Conservation (phyloP, 495 filamentous ascomycete species). For the Penicillium silybi region DNA sequence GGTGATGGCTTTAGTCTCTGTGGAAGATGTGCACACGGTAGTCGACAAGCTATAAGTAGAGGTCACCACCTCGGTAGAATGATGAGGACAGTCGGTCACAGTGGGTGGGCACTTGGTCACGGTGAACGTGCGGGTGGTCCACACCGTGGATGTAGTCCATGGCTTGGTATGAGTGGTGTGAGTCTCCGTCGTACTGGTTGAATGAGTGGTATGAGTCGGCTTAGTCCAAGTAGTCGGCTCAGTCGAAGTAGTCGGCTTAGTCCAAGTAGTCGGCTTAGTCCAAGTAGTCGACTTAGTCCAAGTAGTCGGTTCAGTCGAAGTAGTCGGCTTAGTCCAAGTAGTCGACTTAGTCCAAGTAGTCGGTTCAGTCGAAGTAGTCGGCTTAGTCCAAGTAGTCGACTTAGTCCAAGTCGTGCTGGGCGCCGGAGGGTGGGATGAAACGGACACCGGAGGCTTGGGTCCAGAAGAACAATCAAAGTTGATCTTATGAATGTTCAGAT, state of each 20-base stretch:
- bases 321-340: too few species aligned
- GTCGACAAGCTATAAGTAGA: constrained; percentile 52
- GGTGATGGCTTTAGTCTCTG: constrained; percentile 18
- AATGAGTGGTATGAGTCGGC: not conserved
- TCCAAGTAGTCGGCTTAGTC: too few species aligned
- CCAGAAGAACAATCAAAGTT: constrained; percentile 71
- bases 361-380: too few species aligned
- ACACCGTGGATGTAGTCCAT: constrained; percentile 53
- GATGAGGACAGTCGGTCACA: constrained; percentile 55
- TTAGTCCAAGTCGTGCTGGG: not conserved
- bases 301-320: too few species aligned
- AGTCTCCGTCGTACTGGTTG: not conserved
- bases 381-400: too few species aligned
- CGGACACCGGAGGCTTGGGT: not conserved
- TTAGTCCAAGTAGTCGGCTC: too few species aligned
- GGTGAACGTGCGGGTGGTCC: constrained; percentile 51
- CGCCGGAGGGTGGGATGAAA: not conserved
- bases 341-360: too few species aligned
- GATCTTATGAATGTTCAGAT: constrained; percentile 68
- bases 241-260: too few species aligned
- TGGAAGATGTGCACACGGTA: constrained; percentile 50
- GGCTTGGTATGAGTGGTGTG: not conserved
- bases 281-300: too few species aligned
- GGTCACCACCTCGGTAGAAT: constrained; percentile 46
- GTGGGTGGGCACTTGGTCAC: constrained; percentile 52